A percentile compares a stretch with the other conserved stretches of the same genome.
Evolutionary conservation across 495 filamentous ascomycete species (phyloP).

Genomic region (Clohesyomyces aquaticus): DNA sequence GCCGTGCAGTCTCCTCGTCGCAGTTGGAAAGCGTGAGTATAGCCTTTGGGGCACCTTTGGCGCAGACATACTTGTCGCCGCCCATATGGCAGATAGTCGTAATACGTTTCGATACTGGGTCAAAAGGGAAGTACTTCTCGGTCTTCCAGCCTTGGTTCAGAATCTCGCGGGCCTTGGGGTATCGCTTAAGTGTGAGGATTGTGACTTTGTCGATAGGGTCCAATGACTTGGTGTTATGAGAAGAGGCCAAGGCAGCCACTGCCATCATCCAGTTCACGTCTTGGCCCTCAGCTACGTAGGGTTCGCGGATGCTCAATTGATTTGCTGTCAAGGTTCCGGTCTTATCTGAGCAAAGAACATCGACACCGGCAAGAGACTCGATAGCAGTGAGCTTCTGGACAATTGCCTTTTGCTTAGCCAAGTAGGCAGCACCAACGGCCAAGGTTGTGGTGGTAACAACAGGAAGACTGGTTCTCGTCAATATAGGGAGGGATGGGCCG

Average conservation of each 20-base stretch:
- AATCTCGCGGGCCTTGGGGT: conserved; percentile 73
- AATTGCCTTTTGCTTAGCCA: conserved; percentile 74
- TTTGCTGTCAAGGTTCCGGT: conserved; percentile 72
- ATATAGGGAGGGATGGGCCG: background rate
- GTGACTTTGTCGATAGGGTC: conserved; percentile 80
- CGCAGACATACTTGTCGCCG: conserved; percentile 68
- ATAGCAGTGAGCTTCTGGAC: conserved; percentile 78
- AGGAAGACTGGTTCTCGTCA: conserved; percentile 55
- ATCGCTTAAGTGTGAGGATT: conserved; percentile 71
- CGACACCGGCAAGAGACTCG: conserved; percentile 75
- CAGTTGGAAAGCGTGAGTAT: conserved; percentile 68
- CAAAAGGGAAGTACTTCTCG: conserved; percentile 76
- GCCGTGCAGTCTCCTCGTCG: conserved; percentile 63
- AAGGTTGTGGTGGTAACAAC: conserved; percentile 76
- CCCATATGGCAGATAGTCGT: conserved; percentile 68
- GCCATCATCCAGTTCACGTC: conserved; percentile 84
- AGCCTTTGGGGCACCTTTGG: conserved; percentile 77
- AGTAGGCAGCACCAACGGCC: conserved; percentile 74
- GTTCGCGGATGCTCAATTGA: conserved; percentile 74
- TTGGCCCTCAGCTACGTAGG: conserved; percentile 73
- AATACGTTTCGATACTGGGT: conserved; percentile 79
- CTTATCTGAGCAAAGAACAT: conserved; percentile 77
- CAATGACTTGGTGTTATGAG: conserved; percentile 76
- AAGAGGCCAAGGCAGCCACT: conserved; percentile 72
- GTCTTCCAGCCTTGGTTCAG: conserved; percentile 72